Conservation (phyloP, 768 basidiomycete species). For the Kwoniella europaea region DNA sequence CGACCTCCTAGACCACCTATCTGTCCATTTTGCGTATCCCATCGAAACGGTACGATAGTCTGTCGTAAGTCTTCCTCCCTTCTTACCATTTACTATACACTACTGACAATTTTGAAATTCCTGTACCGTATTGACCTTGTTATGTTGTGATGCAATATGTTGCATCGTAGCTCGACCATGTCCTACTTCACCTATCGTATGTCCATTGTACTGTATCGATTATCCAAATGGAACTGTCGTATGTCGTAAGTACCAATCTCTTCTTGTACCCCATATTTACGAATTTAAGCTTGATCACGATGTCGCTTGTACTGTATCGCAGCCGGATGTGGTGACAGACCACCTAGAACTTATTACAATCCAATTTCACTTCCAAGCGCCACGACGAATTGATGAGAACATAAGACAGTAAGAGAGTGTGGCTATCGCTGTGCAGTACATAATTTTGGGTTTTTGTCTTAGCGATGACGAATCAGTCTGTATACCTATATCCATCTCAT, state of each 20-base stretch:
- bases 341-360: not conserved
- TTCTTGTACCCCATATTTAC: no score
- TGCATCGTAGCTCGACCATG: not conserved
- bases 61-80: not conserved
- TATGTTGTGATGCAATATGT: no score
- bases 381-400: not conserved
- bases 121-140: no score
- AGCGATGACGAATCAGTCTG: no score
- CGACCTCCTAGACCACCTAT: constrained; percentile 6
- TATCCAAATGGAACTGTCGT: not conserved
- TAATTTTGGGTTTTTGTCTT: not conserved
- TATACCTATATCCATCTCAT: no score
- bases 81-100: not conserved
- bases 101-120: no score
- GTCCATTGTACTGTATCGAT: constrained; percentile 8
- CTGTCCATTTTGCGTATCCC: constrained; percentile 3
- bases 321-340: not conserved
- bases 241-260: not conserved
- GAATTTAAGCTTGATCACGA: no score
- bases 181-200: not conserved
- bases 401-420: not conserved
- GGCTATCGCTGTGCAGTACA: not conserved
- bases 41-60: not conserved
- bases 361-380: not conserved
- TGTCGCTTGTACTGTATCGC: no score